Evolutionary conservation across 2,329 filamentous ascomycete genomes (phyloP).

Genomic region (Apiospora malaysiana): DNA sequence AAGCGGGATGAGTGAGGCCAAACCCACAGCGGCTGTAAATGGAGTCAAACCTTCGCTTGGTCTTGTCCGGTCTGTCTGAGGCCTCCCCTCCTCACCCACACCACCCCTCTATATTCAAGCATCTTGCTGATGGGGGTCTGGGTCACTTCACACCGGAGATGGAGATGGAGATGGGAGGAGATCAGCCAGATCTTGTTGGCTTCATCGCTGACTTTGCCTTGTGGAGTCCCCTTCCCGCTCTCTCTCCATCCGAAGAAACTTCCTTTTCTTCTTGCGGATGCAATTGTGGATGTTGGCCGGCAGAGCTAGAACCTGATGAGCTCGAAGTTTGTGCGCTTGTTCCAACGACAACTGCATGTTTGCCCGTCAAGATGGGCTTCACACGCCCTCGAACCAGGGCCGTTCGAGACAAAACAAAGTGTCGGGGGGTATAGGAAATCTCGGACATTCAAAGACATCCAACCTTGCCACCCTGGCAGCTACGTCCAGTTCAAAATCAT

Average conservation of each 20-base stretch:
- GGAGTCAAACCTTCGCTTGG: conserved; percentile 20
- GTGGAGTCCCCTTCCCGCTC: conserved; percentile 13
- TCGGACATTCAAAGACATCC: not conserved
- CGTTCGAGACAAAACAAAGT: not conserved
- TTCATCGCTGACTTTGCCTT: conserved; percentile 10
- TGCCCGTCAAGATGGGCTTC: not conserved
- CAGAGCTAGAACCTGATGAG: conserved; percentile 11
- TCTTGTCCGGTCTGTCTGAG: conserved; percentile 8
- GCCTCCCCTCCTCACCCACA: conserved; percentile 8
- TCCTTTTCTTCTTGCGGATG: conserved; percentile 9
- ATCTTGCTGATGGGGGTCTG: conserved; percentile 13
- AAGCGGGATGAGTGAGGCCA: conserved; percentile 19
- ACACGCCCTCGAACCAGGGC: not conserved
- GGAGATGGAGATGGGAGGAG: conserved; percentile 19
- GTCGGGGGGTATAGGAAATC: not conserved
- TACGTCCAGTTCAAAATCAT: not conserved
- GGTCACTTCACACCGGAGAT: conserved; percentile 9
- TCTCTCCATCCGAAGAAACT: conserved; percentile 14
- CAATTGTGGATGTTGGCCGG: conserved; percentile 16
- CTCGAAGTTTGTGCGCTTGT: conserved; percentile 11
- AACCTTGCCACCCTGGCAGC: not conserved
- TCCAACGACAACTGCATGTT: conserved; percentile 6
- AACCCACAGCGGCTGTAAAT: conserved; percentile 20
- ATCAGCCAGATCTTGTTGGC: conserved; percentile 13
- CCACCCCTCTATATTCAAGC: conserved; percentile 6